Evolutionary conservation across 495 filamentous ascomycete genomes (phyloP), one percentile per base, ranked within the genome.

Genomic region (Penicillium canariense): DNA sequence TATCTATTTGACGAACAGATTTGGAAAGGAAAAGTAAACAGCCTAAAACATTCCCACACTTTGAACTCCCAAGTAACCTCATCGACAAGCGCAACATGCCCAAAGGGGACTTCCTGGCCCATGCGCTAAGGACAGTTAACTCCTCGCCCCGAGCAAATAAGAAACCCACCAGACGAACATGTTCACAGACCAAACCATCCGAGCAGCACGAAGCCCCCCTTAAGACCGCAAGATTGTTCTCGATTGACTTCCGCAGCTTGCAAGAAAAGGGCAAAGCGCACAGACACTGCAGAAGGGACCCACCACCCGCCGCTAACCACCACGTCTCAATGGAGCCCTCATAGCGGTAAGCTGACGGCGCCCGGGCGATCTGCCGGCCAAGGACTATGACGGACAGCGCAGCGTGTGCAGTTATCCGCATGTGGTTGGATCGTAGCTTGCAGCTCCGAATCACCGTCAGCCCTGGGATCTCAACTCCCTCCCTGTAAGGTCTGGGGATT

Each of bases 351-450:
- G 23, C 18, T 23, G 25, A 14, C 25, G 30, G 17, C 35, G 38
- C 5, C 30, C 46, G 11, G 34, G 22, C 20, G 47, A 54, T 54
- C 54, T 57, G 32, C 59, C 51, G 34, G 59, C 59, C 59, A 57
- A 57, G 42, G 31, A 52, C 22, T 25, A 36, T 23, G 36, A 34
- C 40, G 46, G 47, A 48, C 38, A 0, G 15, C 26, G 28, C 14
- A 52, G 49, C 54, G 54, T 61, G 59, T 31, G 9, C 17, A 5
- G 11, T 30, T 34, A 18, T 42, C 25, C 17, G 31, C n/a, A 40
- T 57, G 14, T 61, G 50, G 56, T 61, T 61, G 54, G 59, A 38
- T 52, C 38, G 15, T 5, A 39, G 12, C 15, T 28, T 26, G 18
- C 25, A 51, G 25, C 49, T 14, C 31, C 34, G 15, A 52, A 15